Evolutionary conservation across 768 basidiomycete genomes (phyloP), one percentile per base, ranked within the genome.

Genomic region (Boletus vermiculosoides): DNA sequence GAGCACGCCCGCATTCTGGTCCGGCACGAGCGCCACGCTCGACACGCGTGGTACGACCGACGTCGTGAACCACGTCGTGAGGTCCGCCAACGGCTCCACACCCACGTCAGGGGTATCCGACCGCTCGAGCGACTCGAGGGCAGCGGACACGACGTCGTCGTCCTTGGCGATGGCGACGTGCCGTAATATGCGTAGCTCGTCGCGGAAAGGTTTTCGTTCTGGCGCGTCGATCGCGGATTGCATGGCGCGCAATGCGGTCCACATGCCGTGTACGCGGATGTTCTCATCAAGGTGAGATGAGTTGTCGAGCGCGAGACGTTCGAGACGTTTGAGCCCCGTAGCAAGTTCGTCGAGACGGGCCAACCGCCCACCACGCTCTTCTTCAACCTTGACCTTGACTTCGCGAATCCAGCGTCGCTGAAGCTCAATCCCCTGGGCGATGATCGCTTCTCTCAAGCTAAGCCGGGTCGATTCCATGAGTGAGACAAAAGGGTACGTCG

Each of bases 321-420:
- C 94, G 31, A 99, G 84, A 59, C 91, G 87, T 72, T 97, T 95
- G 62, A 98, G 76, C 46, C 89, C 88, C 6, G 90, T 84, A 11
- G 94, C 88, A 46, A 99, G 87, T 70, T 95, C 91, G 66, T 96
- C 94, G 34, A 99, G 85, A 73, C 94, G 97, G 45, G 94, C 90
- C 11, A 99, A 82, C 53, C 97, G 89, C 13, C 94, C 94, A 16
- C 94, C 94, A 44, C 97, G 93, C 73, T 99, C 97, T 67, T 93
- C 84, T 74, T 99, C 96, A 55, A 99, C 95, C 61, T 87, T 89
- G 49, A 94, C 82, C 76, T 98, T 97, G 79, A 98, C 87, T 56
- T 98, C 94, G 33, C 92, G 86, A 41, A 99, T 90, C 95, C 96
- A 98, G 52, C 92, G 83, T 49, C 94, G 87, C 70, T 98, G 97